Evolutionary conservation across 139 green algal species (phyloP).

Genomic region (Chlorella sp.): DNA sequence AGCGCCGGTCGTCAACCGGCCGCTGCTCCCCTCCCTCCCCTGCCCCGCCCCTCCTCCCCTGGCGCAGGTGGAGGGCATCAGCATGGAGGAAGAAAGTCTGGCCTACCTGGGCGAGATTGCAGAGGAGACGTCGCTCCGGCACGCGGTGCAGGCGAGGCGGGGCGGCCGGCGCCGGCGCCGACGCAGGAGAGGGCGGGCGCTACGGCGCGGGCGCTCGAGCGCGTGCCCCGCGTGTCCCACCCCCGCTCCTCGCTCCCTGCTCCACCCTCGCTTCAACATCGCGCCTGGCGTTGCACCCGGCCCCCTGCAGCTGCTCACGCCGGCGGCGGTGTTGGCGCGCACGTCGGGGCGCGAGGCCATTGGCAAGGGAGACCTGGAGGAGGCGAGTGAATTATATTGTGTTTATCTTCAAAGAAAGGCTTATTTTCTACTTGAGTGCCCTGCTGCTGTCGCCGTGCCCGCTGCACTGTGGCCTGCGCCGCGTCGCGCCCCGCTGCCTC

Average conservation of each 20-base stretch:
- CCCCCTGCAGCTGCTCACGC: constrained; percentile 91
- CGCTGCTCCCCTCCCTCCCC: no score
- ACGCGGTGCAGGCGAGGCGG: constrained; percentile 36
- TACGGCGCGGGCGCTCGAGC: neutral
- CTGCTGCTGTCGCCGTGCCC: no score
- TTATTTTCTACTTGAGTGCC: no score
- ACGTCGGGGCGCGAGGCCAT: constrained; percentile 67
- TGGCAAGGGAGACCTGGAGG: constrained; percentile 72
- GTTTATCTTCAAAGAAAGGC: no score
- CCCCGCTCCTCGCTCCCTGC: neutral
- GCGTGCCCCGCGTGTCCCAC: neutral
- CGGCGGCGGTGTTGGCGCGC: constrained; percentile 67
- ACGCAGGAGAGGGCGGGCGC: no score
- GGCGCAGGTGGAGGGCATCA: constrained; percentile 90
- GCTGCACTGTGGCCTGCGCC: no score
- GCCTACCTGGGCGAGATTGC: constrained; percentile 86
- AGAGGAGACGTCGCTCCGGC: constrained; percentile 82
- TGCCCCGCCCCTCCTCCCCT: neutral
- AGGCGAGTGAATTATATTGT: constrained; percentile 35
- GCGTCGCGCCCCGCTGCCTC: no score
- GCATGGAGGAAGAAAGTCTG: constrained; percentile 89
- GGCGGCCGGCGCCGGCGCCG: no score
- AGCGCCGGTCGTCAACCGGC: no score
- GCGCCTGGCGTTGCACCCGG: neutral
- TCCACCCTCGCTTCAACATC: neutral